Evolutionary conservation across 495 filamentous ascomycete species (phyloP).

Genomic region (Patellaria atrata): DNA sequence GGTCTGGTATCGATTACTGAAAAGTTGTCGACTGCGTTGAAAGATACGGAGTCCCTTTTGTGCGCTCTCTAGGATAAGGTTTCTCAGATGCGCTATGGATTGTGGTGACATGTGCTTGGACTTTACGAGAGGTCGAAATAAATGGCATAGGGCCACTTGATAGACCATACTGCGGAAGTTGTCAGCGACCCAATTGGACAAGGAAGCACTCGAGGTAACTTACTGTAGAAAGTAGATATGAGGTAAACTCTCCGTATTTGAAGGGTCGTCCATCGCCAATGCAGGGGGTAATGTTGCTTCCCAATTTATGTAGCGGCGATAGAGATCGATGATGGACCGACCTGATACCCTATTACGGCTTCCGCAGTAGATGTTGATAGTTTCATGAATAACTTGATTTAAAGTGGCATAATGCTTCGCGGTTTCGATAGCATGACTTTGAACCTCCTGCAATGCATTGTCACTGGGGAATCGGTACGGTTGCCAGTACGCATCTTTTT

Average conservation of each 20-base stretch:
- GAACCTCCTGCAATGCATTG: not conserved
- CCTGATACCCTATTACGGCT: conserved; percentile 18
- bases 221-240: conserved; percentile 29
- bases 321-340: conserved; percentile 18
- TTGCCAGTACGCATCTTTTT: conserved; percentile 1
- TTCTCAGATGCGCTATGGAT: conserved; percentile 3
- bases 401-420: conserved; percentile 22
- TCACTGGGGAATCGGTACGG: conserved; percentile 5
- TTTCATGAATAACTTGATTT: conserved; percentile 24
- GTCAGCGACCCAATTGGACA: conserved; percentile 2
- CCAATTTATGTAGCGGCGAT: conserved; percentile 23
- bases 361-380: conserved; percentile 25
- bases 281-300: conserved; percentile 19
- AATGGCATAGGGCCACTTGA: conserved; percentile 12
- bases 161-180: conserved; percentile 5
- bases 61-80: conserved; percentile 1
- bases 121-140: conserved; percentile 8
- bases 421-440: conserved; percentile 9
- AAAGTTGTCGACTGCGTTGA: conserved; percentile 16
- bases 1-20: conserved; percentile 22
- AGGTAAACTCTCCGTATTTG: conserved; percentile 23
- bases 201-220: not conserved
- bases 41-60: conserved; percentile 3
- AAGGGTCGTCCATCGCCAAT: conserved; percentile 19
- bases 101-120: not conserved